Conservation (phyloP, 306 rosid species). For the Neltuma alba region DNA sequence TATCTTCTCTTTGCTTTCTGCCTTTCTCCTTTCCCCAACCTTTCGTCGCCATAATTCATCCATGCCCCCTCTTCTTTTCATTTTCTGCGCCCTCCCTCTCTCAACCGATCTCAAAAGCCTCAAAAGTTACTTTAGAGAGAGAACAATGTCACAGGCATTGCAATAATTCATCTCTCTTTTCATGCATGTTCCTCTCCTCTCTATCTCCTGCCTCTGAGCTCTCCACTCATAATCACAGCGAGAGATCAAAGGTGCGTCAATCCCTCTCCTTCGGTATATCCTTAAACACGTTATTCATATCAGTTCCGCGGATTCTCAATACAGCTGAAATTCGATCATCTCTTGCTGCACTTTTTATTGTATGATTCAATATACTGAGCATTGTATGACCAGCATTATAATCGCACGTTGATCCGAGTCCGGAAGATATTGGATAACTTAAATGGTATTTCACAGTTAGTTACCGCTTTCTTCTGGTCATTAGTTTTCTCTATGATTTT, state of each 20-base stretch:
- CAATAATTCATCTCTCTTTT: slow-evolving; percentile 81
- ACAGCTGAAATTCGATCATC: slow-evolving; percentile 42
- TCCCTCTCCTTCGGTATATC: slow-evolving; percentile 35
- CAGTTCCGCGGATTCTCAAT: slow-evolving; percentile 32
- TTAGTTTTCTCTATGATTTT: slow-evolving; percentile 41
- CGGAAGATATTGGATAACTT: slow-evolving; percentile 23
- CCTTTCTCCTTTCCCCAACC: slow-evolving; percentile 29
- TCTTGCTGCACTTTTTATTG: slow-evolving; percentile 9
- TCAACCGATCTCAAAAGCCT: slow-evolving; percentile 72
- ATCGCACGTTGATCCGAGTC: slow-evolving; percentile 45
- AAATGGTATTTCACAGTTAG: slow-evolving; percentile 40
- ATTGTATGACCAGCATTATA: slow-evolving; percentile 9
- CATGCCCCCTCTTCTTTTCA: slow-evolving; percentile 39
- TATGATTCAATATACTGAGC: slow-evolving; percentile 20
- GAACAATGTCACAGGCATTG: slow-evolving; percentile 46
- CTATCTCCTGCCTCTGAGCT: slow-evolving; percentile 9
- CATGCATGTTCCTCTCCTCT: slow-evolving; percentile 47
- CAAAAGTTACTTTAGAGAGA: slow-evolving; percentile 70
- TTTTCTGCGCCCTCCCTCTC: slow-evolving; percentile 44
- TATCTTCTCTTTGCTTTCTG: not conserved
- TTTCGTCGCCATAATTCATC: slow-evolving; percentile 45
- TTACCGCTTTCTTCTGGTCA: slow-evolving; percentile 28
- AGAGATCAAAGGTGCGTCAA: slow-evolving; percentile 65
- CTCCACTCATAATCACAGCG: slow-evolving; percentile 35
- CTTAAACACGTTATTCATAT: not conserved